Evolutionary conservation across 2,329 filamentous ascomycete genomes (phyloP).

Genomic region (Dactylellina cionopaga): DNA sequence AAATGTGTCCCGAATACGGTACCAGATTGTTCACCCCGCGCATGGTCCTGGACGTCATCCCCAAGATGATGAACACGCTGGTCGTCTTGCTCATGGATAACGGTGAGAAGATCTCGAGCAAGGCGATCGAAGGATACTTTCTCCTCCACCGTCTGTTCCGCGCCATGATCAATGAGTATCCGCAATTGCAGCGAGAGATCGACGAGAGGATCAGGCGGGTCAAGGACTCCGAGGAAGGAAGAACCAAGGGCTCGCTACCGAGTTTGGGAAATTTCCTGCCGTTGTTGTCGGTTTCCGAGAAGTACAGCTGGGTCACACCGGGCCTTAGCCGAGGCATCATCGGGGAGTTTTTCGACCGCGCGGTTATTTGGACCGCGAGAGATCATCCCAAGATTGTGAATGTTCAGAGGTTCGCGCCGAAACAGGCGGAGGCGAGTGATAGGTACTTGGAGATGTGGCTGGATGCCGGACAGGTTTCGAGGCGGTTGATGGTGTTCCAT

Average conservation of each 20-base stretch:
- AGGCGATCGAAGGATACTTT: slow-evolving; percentile 49
- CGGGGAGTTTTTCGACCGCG: slow-evolving; percentile 44
- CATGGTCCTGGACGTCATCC: slow-evolving; percentile 43
- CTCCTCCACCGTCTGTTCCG: slow-evolving; percentile 38
- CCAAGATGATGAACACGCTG: slow-evolving; percentile 51
- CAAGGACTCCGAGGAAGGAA: slow-evolving; percentile 1
- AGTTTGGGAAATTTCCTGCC: slow-evolving; percentile 38
- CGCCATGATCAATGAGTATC: slow-evolving; percentile 29
- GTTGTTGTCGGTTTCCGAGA: slow-evolving; percentile 27
- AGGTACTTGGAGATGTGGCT: slow-evolving; percentile 35
- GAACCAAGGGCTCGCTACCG: slow-evolving; percentile 30
- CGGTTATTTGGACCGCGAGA: slow-evolving; percentile 42
- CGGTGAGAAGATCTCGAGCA: slow-evolving; percentile 41
- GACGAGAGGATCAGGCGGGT: slow-evolving; percentile 32
- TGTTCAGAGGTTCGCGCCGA: slow-evolving; percentile 18
- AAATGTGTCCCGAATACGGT: slow-evolving; percentile 43
- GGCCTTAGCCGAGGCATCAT: slow-evolving; percentile 31
- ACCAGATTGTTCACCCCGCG: slow-evolving; percentile 20
- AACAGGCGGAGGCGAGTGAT: slow-evolving; percentile 14
- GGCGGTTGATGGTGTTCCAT: slow-evolving; percentile 41
- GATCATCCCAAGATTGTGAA: slow-evolving; percentile 38
- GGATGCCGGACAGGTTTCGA: slow-evolving; percentile 25
- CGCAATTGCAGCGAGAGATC: slow-evolving; percentile 30
- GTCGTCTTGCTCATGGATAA: slow-evolving; percentile 48
- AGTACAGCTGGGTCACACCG: slow-evolving; percentile 43